These are phyloP conservation scores for Globisporangium canariense DNA, from an alignment of 352 stramenopile species.

Conservation along the genomic window DNA sequence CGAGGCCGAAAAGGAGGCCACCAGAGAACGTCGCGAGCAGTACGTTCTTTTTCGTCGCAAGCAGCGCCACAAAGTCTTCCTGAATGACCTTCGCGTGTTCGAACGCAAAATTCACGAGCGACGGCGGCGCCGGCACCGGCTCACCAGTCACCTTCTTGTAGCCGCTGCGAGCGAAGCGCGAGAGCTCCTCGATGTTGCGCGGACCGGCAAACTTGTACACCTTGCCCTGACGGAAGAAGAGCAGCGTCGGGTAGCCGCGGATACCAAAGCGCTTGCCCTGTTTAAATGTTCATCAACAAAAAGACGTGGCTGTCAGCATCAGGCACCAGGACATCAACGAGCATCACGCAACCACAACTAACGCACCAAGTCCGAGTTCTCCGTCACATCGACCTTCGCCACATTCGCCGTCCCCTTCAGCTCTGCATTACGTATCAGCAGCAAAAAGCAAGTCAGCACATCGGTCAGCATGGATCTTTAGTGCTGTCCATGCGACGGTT, in stretches of 20 bases:
- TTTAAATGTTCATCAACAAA: neutral
- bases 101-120: conserved; percentile 31
- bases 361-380: conserved; percentile 54
- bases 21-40: conserved; percentile 70
- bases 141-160: conserved; percentile 50
- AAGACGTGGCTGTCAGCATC: neutral
- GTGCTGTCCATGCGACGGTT: neutral
- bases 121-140: conserved; percentile 30
- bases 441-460: neutral
- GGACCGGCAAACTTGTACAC: conserved; percentile 72
- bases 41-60: conserved; percentile 82
- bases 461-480: neutral
- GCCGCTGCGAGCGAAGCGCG: conserved; percentile 52
- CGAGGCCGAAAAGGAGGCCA: conserved; percentile 56
- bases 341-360: neutral
- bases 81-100: conserved; percentile 51
- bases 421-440: conserved; percentile 25
- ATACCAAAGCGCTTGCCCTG: conserved; percentile 82
- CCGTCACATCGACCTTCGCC: conserved; percentile 87
- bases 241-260: conserved; percentile 70
- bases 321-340: neutral
- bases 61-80: conserved; percentile 60
- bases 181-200: conserved; percentile 55
- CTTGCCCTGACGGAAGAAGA: conserved; percentile 75
- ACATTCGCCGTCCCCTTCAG: conserved; percentile 88